Conservation (phyloP, 139 green algal genomes). For the Chloropicon primus region DNA sequence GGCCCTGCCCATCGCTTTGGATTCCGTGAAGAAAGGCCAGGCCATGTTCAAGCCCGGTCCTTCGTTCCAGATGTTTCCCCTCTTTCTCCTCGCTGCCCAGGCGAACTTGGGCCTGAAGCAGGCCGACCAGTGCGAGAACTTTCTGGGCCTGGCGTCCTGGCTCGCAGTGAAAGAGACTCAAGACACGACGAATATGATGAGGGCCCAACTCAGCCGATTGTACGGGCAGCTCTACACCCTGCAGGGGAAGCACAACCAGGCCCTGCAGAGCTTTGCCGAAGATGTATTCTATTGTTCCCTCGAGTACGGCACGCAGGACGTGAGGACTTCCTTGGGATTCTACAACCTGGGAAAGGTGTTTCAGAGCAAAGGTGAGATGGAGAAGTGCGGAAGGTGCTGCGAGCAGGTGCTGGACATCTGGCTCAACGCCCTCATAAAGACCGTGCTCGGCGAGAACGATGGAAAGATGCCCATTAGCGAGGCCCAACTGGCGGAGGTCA, state of each 20-base stretch:
- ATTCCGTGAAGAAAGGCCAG: constrained; percentile 59
- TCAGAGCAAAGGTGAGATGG: constrained; percentile 19
- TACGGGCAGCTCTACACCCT: constrained; percentile 67
- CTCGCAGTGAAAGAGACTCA: constrained; percentile 55
- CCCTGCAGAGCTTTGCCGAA: constrained; percentile 41
- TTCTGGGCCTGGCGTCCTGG: constrained; percentile 54
- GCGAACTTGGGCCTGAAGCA: constrained; percentile 35
- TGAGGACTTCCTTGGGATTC: constrained; percentile 54
- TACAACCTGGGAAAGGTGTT: constrained; percentile 76
- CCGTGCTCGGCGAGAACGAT: neutral
- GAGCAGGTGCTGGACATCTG: constrained; percentile 8
- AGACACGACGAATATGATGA: constrained; percentile 47
- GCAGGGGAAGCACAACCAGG: constrained; percentile 23
- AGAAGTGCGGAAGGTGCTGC: constrained; percentile 19
- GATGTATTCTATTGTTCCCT: constrained; percentile 66
- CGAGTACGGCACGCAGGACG: constrained; percentile 58
- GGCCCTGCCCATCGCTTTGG: constrained; percentile 56
- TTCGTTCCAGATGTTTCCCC: constrained; percentile 60
- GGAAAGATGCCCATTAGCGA: constrained; percentile 1
- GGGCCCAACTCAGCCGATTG: constrained; percentile 51
- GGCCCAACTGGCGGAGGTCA: constrained; percentile 28
- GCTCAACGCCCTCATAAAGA: neutral
- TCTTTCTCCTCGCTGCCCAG: constrained; percentile 67
- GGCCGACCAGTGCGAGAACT: constrained; percentile 53
- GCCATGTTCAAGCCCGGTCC: constrained; percentile 54